These are phyloP conservation scores for Quercus lobata DNA, from an alignment of 331 rosid genomes.

Conservation along the genomic window DNA sequence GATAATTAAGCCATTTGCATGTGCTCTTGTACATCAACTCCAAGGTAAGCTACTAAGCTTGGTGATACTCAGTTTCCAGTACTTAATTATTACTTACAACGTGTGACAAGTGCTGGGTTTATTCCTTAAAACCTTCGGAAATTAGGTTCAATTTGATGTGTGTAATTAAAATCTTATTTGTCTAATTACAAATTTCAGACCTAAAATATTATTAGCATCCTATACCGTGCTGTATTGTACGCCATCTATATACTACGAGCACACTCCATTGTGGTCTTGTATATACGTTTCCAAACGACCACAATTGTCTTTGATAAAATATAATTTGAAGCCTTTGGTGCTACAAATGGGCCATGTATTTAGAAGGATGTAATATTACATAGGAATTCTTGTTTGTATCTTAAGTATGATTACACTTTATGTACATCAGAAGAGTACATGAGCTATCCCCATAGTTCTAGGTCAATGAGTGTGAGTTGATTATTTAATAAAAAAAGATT, in stretches of 20 bases:
- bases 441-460: background rate
- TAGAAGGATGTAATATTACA: background rate
- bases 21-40: background rate
- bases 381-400: background rate
- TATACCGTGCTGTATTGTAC: too few relatives aligned
- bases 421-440: background rate
- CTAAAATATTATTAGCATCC: too few relatives aligned
- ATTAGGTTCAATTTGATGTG: background rate
- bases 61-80: background rate
- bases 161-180: too few relatives aligned
- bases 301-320: too few relatives aligned
- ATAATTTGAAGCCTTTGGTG: too few relatives aligned
- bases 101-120: background rate
- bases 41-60: background rate
- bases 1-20: background rate
- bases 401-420: background rate
- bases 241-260: too few relatives aligned
- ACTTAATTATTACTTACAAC: background rate
- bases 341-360: background rate
- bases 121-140: background rate
- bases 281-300: too few relatives aligned
- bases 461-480: too few relatives aligned
- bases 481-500: too few relatives aligned
- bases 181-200: too few relatives aligned
- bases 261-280: too few relatives aligned